Conservation (phyloP, 2,329 filamentous ascomycete species). For the Alternaria postmessia region DNA sequence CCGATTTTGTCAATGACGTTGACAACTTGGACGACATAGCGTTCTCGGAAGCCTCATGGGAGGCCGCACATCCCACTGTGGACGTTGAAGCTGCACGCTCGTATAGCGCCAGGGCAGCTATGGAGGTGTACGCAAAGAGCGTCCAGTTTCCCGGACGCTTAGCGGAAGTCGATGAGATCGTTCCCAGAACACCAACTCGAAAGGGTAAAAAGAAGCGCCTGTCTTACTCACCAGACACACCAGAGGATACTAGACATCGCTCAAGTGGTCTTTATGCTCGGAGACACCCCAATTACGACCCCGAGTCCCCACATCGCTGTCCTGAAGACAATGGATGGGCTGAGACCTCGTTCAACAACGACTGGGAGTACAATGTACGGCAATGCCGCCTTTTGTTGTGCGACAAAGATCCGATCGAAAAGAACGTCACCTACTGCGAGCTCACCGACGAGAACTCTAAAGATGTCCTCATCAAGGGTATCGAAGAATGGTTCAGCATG, state of each 20-base stretch:
- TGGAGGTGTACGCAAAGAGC: constrained; percentile 2
- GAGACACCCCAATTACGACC: constrained; percentile 7
- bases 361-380: constrained; percentile 15
- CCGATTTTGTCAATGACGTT: constrained; percentile 12
- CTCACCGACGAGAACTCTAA: constrained; percentile 10
- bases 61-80: not conserved
- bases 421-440: constrained; percentile 15
- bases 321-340: constrained; percentile 14
- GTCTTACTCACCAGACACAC: constrained; percentile 12
- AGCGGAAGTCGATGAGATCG: not conserved
- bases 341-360: constrained; percentile 15
- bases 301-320: constrained; percentile 18
- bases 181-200: not conserved
- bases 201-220: constrained; percentile 1
- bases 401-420: not conserved
- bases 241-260: constrained; percentile 16
- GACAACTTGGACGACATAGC: constrained; percentile 5
- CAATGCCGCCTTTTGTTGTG: constrained; percentile 24
- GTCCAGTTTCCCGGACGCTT: constrained; percentile 4
- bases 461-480: constrained; percentile 1
- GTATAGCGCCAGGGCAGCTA: constrained; percentile 4
- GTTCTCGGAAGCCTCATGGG: constrained; percentile 7
- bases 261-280: constrained; percentile 1
- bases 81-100: not conserved
- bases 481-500: constrained; percentile 2